A percentile compares a stretch with the other conserved stretches of the same genome.
These are phyloP conservation scores for Naganishia vishniacii DNA, from an alignment of 768 basidiomycete genomes.

Conservation along the genomic window DNA sequence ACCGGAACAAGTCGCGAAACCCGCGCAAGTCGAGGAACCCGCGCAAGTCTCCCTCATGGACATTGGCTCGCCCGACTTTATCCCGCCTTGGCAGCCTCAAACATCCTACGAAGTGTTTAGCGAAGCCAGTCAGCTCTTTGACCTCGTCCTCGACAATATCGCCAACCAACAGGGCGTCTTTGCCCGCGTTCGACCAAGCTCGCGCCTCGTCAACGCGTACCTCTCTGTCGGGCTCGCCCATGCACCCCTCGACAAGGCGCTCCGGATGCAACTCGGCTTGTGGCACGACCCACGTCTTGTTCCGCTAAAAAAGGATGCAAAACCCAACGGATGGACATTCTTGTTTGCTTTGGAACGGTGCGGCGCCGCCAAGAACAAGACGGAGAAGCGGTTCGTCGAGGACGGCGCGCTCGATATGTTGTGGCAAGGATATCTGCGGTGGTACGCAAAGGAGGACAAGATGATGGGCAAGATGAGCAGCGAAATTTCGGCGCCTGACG, in stretches of 20 bases:
- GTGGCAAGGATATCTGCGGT: slow-evolving; percentile 61
- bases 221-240: slow-evolving; percentile 69
- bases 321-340: slow-evolving; percentile 57
- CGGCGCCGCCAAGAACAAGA: slow-evolving; percentile 53
- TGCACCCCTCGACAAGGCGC: slow-evolving; percentile 53
- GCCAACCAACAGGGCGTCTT: slow-evolving; percentile 52
- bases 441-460: slow-evolving; percentile 30
- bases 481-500: too few species aligned
- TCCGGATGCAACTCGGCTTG: slow-evolving; percentile 53
- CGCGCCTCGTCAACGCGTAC: slow-evolving; percentile 71
- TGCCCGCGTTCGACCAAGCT: slow-evolving; percentile 56
- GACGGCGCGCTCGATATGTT: slow-evolving; percentile 54
- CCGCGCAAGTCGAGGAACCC: too few species aligned
- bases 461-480: background rate
- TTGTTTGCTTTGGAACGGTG: slow-evolving; percentile 67
- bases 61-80: slow-evolving; percentile 27
- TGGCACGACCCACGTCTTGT: slow-evolving; percentile 25
- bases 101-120: slow-evolving; percentile 28
- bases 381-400: slow-evolving; percentile 38
- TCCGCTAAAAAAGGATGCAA: slow-evolving; percentile 53
- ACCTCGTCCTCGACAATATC: slow-evolving; percentile 7
- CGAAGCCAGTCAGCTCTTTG: slow-evolving; percentile 31
- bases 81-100: slow-evolving; percentile 28
- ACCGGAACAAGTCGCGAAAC: background rate
- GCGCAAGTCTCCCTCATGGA: slow-evolving; percentile 7